Evolutionary conservation across 768 basidiomycete genomes (phyloP).

Genomic region (Mycena rosella): DNA sequence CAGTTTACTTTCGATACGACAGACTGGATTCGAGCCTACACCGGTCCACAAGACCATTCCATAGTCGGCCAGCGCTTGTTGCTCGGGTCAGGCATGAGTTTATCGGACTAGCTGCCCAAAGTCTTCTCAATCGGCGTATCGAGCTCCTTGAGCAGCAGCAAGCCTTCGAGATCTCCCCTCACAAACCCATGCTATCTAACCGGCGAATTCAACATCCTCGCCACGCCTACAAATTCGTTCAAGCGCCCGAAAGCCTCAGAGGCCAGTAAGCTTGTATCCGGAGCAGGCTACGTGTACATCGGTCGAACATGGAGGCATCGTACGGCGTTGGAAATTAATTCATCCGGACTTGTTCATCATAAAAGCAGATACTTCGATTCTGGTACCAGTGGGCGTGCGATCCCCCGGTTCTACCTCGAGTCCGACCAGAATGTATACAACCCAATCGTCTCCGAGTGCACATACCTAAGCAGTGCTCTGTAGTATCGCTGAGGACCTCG

Average conservation of each 20-base stretch:
- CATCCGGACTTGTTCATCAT: conserved; percentile 17
- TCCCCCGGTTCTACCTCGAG: background rate
- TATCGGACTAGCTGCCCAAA: too few species aligned
- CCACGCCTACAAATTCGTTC: too few species aligned
- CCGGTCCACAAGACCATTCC: too few species aligned
- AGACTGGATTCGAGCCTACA: too few species aligned
- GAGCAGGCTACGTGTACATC: too few species aligned
- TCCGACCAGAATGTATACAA: background rate
- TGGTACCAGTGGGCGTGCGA: conserved; percentile 26
- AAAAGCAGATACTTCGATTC: conserved; percentile 46
- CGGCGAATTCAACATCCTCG: conserved; percentile 29
- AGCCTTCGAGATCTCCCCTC: conserved; percentile 33
- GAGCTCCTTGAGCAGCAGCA: conserved; percentile 40
- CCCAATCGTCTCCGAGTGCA: background rate
- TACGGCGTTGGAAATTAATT: conserved; percentile 18
- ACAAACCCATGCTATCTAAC: conserved; percentile 37
- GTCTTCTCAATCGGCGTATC: conserved; percentile 45
- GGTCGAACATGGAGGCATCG: background rate
- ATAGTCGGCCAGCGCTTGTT: too few species aligned
- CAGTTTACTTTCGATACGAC: too few species aligned
- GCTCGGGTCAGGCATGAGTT: too few species aligned
- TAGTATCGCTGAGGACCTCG: background rate
- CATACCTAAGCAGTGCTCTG: background rate
- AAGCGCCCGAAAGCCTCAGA: too few species aligned
- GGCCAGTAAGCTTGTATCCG: too few species aligned